Conservation (phyloP, 176 grass and related monocot genomes). For the Raddia distichophylla region DNA sequence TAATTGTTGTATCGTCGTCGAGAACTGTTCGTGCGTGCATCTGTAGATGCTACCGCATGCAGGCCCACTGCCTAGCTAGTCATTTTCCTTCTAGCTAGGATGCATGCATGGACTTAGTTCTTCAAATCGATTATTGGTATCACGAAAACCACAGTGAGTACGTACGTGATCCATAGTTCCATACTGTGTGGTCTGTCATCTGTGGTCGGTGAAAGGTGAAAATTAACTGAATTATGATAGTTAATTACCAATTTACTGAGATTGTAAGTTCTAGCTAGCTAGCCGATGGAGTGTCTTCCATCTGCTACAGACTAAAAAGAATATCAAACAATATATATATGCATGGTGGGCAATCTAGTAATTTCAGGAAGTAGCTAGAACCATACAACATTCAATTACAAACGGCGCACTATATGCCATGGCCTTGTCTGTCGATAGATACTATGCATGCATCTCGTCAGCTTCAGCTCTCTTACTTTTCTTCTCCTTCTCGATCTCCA, state of each 20-base stretch:
- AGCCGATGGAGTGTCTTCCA: no score
- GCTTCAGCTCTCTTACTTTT: not conserved
- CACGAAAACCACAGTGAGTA: not conserved
- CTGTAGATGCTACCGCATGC: not conserved
- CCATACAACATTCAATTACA: slow-evolving; percentile 35
- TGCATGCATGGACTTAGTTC: not conserved
- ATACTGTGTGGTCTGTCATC: no score
- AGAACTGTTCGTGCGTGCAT: not conserved
- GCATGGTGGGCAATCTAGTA: not conserved
- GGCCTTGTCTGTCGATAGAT: slow-evolving; percentile 25
- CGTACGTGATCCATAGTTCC: no score
- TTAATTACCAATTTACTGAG: no score
- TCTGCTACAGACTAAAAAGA: no score
- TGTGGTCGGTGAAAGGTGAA: no score
- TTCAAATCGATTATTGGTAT: not conserved
- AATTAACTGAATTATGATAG: no score
- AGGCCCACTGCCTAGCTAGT: no score
- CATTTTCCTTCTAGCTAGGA: no score
- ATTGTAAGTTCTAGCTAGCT: no score
- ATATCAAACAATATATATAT: no score
- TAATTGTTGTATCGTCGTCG: not conserved
- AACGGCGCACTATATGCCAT: slow-evolving; percentile 36
- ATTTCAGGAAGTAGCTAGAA: slow-evolving; percentile 42
- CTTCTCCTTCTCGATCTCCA: not conserved
- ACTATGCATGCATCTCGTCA: not conserved